Evolutionary conservation across 2,329 filamentous ascomycete species (phyloP).

Genomic region (Sporothrix luriei): DNA sequence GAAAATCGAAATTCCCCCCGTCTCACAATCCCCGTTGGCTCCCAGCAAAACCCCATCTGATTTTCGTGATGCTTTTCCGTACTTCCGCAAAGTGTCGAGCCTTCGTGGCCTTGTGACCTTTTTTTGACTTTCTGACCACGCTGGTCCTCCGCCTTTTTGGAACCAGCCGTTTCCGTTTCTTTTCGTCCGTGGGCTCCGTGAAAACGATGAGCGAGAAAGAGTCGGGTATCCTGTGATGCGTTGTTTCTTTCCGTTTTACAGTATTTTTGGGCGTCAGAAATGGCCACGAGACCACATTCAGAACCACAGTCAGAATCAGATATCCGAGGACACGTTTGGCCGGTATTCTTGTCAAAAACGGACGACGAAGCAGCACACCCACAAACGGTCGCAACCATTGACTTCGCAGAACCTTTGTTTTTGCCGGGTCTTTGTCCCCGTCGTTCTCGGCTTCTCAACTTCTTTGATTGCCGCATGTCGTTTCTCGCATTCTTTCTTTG

Average conservation of each 20-base stretch:
- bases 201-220: conserved; percentile 4
- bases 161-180: neutral
- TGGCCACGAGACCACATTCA: conserved; percentile 10
- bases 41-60: conserved; percentile 1
- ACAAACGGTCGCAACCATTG: neutral
- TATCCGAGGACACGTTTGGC: too few relatives aligned
- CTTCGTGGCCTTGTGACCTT: conserved; percentile 10
- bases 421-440: neutral
- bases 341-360: neutral
- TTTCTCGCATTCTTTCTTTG: conserved; percentile 18
- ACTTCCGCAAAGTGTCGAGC: neutral
- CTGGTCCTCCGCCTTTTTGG: neutral
- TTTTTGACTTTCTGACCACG: neutral
- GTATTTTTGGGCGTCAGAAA: neutral
- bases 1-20: neutral
- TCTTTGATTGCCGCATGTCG: neutral
- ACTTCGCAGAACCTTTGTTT: neutral
- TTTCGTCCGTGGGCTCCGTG: neutral
- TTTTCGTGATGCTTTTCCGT: conserved; percentile 22
- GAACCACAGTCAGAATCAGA: too few relatives aligned
- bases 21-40: conserved; percentile 12
- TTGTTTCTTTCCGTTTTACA: neutral
- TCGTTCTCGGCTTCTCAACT: neutral
- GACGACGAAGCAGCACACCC: neutral
- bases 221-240: conserved; percentile 11